Evolutionary conservation across 1,284 basidiomycete genomes (phyloP).

Genomic region (Leccinum proximum): DNA sequence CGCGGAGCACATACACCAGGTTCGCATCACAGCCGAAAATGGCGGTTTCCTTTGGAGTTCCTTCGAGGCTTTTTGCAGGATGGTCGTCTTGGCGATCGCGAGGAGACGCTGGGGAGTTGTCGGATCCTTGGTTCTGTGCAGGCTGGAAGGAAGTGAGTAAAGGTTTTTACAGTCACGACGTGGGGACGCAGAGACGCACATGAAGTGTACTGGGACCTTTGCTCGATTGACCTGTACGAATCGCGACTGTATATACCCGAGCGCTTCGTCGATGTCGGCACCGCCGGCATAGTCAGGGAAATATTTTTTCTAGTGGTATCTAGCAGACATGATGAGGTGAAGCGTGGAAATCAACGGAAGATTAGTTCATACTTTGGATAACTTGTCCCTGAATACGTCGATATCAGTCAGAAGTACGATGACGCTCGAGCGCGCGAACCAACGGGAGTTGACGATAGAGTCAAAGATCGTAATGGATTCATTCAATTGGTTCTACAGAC

Average conservation of each 20-base stretch:
- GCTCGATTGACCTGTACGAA: constrained; percentile 1
- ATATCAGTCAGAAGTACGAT: constrained; percentile 6
- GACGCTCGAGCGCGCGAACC: constrained; percentile 1
- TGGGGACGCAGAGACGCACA: constrained; percentile 1
- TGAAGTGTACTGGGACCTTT: background rate
- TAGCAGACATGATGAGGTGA: background rate
- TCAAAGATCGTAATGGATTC: background rate
- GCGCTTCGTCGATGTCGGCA: constrained; percentile 1
- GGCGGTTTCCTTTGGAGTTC: background rate
- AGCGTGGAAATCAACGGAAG: background rate
- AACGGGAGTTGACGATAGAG: background rate
- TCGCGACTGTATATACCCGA: background rate
- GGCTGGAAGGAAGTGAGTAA: background rate
- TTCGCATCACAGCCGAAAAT: background rate
- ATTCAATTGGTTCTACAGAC: background rate
- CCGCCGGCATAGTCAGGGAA: constrained; percentile 5
- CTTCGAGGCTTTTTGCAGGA: background rate
- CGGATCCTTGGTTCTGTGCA: background rate
- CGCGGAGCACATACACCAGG: background rate
- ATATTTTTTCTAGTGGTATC: constrained; percentile 9
- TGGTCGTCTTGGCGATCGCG: background rate
- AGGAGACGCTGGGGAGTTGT: background rate
- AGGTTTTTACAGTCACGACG: background rate
- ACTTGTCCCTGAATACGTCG: constrained; percentile 7
- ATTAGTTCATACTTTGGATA: constrained; percentile 6